Evolutionary conservation across 2,329 filamentous ascomycete species (phyloP).

Genomic region (Stromatinia cepivora): DNA sequence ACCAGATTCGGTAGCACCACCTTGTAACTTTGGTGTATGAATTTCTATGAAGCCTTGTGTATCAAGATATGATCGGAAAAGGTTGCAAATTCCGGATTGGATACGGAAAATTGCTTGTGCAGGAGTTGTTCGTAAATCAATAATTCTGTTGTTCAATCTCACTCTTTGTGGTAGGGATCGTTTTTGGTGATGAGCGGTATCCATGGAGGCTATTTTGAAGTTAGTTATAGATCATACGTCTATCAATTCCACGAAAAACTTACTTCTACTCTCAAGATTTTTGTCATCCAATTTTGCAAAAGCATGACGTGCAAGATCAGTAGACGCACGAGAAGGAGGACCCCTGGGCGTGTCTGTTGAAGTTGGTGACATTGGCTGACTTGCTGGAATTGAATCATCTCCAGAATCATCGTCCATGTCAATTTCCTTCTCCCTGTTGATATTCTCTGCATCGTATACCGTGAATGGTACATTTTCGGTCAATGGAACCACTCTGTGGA

Average conservation of each 20-base stretch:
- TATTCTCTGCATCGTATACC: constrained; percentile 68
- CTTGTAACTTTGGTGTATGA: constrained; percentile 89
- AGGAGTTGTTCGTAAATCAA: constrained; percentile 81
- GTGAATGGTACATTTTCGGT: constrained; percentile 66
- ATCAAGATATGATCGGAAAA: constrained; percentile 77
- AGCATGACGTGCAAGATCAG: constrained; percentile 22
- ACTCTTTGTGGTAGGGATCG: constrained; percentile 46
- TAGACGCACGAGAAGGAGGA: constrained; percentile 17
- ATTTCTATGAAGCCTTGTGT: constrained; percentile 84
- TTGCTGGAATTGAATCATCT: constrained; percentile 14
- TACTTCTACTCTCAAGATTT: constrained; percentile 23
- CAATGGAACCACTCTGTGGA: constrained; percentile 62
- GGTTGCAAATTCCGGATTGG: constrained; percentile 74
- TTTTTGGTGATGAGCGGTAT: constrained; percentile 29
- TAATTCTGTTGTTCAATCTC: constrained; percentile 74
- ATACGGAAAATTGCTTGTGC: constrained; percentile 88
- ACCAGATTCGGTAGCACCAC: constrained; percentile 85
- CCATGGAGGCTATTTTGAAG: constrained; percentile 30
- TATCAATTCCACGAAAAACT: constrained; percentile 23
- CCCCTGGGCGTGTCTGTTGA: constrained; percentile 17
- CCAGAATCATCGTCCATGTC: constrained; percentile 51
- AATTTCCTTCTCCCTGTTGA: constrained; percentile 55
- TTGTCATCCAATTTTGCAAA: constrained; percentile 18
- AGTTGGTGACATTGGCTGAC: constrained; percentile 19
- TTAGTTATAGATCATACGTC: not conserved